These are phyloP conservation scores for Penicillium freii DNA, from an alignment of 2,329 filamentous ascomycete genomes.

Conservation along the genomic window DNA sequence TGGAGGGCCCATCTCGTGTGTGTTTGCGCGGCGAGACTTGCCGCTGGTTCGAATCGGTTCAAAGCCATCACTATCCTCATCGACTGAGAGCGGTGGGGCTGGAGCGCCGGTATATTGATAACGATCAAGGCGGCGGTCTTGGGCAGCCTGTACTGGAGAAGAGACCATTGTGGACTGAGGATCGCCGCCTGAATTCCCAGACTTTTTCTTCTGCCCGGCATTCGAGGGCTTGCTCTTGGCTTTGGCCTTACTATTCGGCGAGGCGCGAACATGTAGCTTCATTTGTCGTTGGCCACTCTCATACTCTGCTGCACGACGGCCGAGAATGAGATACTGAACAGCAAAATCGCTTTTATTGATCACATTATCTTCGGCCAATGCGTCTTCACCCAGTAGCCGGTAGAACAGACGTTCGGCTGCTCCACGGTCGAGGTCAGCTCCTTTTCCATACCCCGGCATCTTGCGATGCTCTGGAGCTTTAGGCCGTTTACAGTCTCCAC, in stretches of 20 bases:
- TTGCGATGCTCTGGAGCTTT: constrained; percentile 52
- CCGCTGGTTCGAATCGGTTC: constrained; percentile 41
- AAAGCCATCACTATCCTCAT: constrained; percentile 46
- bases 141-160: constrained; percentile 56
- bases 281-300: constrained; percentile 44
- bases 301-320: constrained; percentile 50
- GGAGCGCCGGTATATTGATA: constrained; percentile 24
- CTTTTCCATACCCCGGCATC: constrained; percentile 64
- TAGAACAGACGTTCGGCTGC: constrained; percentile 85
- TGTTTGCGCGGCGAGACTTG: constrained; percentile 27
- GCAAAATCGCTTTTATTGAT: constrained; percentile 66
- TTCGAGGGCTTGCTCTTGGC: constrained; percentile 20
- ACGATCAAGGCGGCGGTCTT: constrained; percentile 36
- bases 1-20: constrained; percentile 42
- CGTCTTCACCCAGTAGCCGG: constrained; percentile 69
- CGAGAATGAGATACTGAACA: constrained; percentile 61
- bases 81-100: constrained; percentile 31
- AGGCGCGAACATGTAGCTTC: constrained; percentile 55
- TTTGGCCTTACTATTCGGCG: constrained; percentile 42
- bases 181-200: constrained; percentile 46
- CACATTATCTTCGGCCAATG: constrained; percentile 68
- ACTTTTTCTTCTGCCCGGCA: constrained; percentile 31
- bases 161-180: constrained; percentile 67
- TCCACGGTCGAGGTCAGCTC: constrained; percentile 66
- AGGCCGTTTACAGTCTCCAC: constrained; percentile 65